Percentiles rank a stretch among this genome's conserved stretches.
Evolutionary conservation across 176 grass and related monocot genomes (phyloP).

Genomic region (Otatea glauca): DNA sequence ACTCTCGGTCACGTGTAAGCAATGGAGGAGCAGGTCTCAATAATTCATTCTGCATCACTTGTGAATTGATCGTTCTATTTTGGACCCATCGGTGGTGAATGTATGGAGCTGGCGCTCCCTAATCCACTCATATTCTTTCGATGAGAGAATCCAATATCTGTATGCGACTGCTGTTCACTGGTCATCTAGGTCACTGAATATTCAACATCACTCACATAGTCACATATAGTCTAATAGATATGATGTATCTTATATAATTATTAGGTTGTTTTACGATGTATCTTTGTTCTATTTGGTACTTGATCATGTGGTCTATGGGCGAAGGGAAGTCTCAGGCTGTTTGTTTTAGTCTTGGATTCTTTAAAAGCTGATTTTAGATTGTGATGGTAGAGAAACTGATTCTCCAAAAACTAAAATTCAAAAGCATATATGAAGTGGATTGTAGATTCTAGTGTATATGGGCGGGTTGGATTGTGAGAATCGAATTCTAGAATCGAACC

Average conservation of each 20-base stretch:
- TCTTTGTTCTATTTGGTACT: not conserved
- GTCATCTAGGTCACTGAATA: not conserved
- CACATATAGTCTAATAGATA: too few relatives aligned
- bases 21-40: not conserved
- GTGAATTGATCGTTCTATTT: not conserved
- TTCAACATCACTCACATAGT: not conserved
- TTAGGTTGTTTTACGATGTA: not conserved
- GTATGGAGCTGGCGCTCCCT: not conserved
- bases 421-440: too few relatives aligned
- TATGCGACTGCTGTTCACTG: not conserved
- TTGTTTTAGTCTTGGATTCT: too few relatives aligned
- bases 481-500: too few relatives aligned
- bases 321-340: not conserved
- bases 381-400: too few relatives aligned
- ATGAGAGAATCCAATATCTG: not conserved
- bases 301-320: not conserved
- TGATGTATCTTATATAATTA: not conserved
- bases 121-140: not conserved
- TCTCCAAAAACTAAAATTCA: too few relatives aligned
- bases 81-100: not conserved
- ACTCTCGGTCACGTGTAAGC: conserved; percentile 8
- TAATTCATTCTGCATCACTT: not conserved
- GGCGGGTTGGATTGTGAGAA: too few relatives aligned
- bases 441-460: too few relatives aligned
- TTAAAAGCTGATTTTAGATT: too few relatives aligned